Conservation (phyloP, 768 basidiomycete species). For the Lactarius deliciosus region DNA sequence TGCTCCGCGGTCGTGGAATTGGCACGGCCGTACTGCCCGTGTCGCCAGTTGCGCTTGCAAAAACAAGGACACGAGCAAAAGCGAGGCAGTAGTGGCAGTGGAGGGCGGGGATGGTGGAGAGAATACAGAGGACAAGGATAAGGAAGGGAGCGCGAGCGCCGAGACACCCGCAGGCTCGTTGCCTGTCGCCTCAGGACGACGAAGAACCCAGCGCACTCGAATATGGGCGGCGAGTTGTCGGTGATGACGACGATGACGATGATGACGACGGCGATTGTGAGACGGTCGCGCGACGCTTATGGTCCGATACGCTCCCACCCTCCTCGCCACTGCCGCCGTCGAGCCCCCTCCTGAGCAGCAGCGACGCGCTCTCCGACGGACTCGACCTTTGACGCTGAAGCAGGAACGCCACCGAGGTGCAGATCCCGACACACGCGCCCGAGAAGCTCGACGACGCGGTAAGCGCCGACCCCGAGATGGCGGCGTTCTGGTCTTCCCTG, state of each 20-base stretch:
- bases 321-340: constrained; percentile 39
- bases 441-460: background rate
- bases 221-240: constrained; percentile 11
- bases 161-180: constrained; percentile 46
- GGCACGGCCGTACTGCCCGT: background rate
- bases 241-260: constrained; percentile 6
- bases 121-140: constrained; percentile 14
- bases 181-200: constrained; percentile 50
- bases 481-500: constrained; percentile 19
- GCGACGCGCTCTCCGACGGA: constrained; percentile 31
- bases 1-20: constrained; percentile 24
- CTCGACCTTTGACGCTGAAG: constrained; percentile 13
- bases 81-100: background rate
- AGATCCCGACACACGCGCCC: background rate
- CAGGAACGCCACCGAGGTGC: background rate
- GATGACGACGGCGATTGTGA: constrained; percentile 19
- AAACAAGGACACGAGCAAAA: background rate
- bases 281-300: constrained; percentile 24
- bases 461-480: constrained; percentile 18
- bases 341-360: constrained; percentile 37
- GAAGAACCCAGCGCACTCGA: constrained; percentile 34
- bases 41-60: constrained; percentile 22
- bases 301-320: constrained; percentile 34
- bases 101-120: background rate
- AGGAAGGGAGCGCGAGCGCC: constrained; percentile 37